Conservation (phyloP, 73 alveolate genomes). For the Blepharisma japonicum region DNA sequence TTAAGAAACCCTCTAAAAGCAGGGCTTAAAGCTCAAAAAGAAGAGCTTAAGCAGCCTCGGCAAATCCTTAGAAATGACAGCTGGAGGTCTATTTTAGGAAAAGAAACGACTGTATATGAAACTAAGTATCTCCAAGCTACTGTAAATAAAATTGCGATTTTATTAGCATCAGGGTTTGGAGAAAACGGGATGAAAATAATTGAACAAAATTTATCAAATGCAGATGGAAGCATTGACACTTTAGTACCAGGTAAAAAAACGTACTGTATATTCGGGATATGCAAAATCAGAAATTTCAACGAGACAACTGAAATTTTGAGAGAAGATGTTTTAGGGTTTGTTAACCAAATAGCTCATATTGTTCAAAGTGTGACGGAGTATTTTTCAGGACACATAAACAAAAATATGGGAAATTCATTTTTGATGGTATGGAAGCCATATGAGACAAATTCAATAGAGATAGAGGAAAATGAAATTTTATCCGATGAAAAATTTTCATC, state of each 20-base stretch:
- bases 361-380: slow-evolving; percentile 87
- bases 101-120: slow-evolving; percentile 43
- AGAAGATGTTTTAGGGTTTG: slow-evolving; percentile 94
- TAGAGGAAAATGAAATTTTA: neutral
- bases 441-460: slow-evolving; percentile 44
- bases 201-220: slow-evolving; percentile 64
- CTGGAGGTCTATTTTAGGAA: neutral
- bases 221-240: slow-evolving; percentile 79
- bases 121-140: slow-evolving; percentile 93
- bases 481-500: slow-evolving; percentile 27
- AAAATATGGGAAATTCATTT: slow-evolving; percentile 98
- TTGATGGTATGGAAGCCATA: slow-evolving; percentile 94
- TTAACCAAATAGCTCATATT: slow-evolving; percentile 97
- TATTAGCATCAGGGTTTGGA: slow-evolving; percentile 37
- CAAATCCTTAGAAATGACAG: neutral
- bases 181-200: slow-evolving; percentile 55
- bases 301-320: slow-evolving; percentile 78
- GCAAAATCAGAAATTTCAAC: slow-evolving; percentile 83
- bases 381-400: slow-evolving; percentile 96
- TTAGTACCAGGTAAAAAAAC: slow-evolving; percentile 63
- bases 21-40: slow-evolving; percentile 12
- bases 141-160: slow-evolving; percentile 78
- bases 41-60: neutral
- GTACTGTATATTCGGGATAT: slow-evolving; percentile 37
- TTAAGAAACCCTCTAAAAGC: slow-evolving; percentile 65